phyloP scores from a whole-genome alignment of 805 yeast species.

The Maudiozyma turicensis region DNA sequence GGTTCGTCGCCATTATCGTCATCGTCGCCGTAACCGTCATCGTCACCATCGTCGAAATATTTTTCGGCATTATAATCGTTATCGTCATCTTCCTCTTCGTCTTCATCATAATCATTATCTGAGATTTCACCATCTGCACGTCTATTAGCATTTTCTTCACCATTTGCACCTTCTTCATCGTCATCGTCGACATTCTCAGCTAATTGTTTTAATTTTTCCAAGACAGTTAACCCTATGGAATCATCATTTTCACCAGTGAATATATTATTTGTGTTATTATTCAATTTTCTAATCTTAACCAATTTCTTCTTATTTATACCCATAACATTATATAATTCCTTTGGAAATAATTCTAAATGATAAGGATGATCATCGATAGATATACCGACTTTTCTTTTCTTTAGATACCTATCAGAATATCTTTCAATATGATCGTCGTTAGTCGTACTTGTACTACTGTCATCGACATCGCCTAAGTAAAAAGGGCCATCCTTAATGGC shows the following conservation, averaged over 20 bases:
- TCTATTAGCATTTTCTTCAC: conserved; percentile 18
- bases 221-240: conserved; percentile 28
- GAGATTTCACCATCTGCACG: conserved; percentile 23
- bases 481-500: conserved; percentile 58
- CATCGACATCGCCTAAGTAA: conserved; percentile 41
- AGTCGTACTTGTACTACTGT: conserved; percentile 29
- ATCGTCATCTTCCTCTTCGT: conserved; percentile 53
- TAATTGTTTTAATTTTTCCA: conserved; percentile 40
- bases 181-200: conserved; percentile 42
- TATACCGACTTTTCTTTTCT: conserved; percentile 44
- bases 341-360: conserved; percentile 60
- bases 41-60: conserved; percentile 34
- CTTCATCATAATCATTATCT: conserved; percentile 49
- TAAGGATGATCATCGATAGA: conserved; percentile 75
- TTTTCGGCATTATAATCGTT: conserved; percentile 37
- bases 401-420: conserved; percentile 71
- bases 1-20: conserved; percentile 38
- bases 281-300: conserved; percentile 32
- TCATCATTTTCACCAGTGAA: conserved; percentile 25
- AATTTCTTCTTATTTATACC: conserved; percentile 50
- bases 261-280: conserved; percentile 19
- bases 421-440: conserved; percentile 63
- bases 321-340: conserved; percentile 65
- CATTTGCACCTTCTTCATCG: conserved; percentile 25
- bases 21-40: conserved; percentile 37